phyloP scores from a whole-genome alignment of 139 green algal species.

The Tetradesmus lagerheimii region DNA sequence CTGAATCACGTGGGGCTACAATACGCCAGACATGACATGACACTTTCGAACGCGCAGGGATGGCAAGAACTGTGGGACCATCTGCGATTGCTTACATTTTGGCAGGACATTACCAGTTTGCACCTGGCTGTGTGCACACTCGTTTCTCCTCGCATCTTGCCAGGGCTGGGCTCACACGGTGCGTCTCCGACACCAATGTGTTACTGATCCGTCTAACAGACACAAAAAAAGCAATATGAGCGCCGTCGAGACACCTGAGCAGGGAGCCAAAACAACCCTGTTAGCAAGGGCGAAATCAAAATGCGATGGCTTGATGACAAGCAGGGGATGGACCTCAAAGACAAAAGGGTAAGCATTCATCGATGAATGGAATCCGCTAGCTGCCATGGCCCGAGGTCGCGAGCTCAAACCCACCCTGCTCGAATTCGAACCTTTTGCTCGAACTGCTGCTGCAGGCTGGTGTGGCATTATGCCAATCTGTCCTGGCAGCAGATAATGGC shows the following conservation, averaged over 20 bases:
- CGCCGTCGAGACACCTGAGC: neutral
- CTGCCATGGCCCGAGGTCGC: neutral
- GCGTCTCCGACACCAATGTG: neutral
- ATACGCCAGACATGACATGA: too few relatives aligned
- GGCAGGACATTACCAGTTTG: too few relatives aligned
- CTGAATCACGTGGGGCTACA: too few relatives aligned
- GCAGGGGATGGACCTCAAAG: neutral
- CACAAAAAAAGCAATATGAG: neutral
- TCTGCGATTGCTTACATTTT: too few relatives aligned
- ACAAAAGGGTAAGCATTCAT: neutral
- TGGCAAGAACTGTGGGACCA: too few relatives aligned
- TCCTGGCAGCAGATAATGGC: slow-evolving; percentile 45
- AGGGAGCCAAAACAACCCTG: neutral
- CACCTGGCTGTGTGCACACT: too few relatives aligned
- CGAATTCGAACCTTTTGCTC: too few relatives aligned
- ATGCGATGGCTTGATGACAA: neutral
- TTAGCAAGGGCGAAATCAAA: neutral
- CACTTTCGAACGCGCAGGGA: too few relatives aligned
- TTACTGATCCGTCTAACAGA: neutral
- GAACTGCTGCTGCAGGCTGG: neutral
- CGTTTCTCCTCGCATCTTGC: neutral
- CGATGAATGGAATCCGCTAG: too few relatives aligned
- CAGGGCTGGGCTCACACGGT: neutral
- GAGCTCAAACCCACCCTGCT: neutral
- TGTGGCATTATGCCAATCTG: neutral